phyloP scores from a whole-genome alignment of 2,329 filamentous ascomycete genomes.

The Alternaria sp. region DNA sequence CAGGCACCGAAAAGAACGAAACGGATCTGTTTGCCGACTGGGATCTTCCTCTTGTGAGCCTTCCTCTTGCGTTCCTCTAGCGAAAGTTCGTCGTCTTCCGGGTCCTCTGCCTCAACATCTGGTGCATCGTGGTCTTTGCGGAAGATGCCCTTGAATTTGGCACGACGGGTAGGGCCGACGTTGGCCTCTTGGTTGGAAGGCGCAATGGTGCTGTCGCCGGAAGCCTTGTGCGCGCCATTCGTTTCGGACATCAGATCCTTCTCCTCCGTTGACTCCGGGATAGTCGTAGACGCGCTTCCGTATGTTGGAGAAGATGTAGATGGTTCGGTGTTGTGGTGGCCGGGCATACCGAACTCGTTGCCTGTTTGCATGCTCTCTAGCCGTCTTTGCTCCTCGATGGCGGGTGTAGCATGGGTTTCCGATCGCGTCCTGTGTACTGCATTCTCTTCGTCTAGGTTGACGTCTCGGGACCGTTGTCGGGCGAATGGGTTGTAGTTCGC shows the following conservation, averaged over 20 bases:
- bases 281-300: slow-evolving; percentile 11
- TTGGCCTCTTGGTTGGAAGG: slow-evolving; percentile 15
- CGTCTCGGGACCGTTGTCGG: slow-evolving; percentile 32
- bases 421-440: slow-evolving; percentile 28
- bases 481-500: slow-evolving; percentile 47
- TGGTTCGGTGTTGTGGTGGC: slow-evolving; percentile 41
- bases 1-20: slow-evolving; percentile 81
- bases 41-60: slow-evolving; percentile 43
- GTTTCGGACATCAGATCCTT: slow-evolving; percentile 12
- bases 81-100: slow-evolving; percentile 32
- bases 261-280: slow-evolving; percentile 13
- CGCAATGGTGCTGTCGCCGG: slow-evolving; percentile 32
- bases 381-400: slow-evolving; percentile 35
- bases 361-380: slow-evolving; percentile 31
- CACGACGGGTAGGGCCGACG: slow-evolving; percentile 27
- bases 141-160: slow-evolving; percentile 43
- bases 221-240: slow-evolving; percentile 24
- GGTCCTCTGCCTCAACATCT: slow-evolving; percentile 18
- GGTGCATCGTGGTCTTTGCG: slow-evolving; percentile 32
- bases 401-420: slow-evolving; percentile 29
- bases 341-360: slow-evolving; percentile 37
- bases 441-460: slow-evolving; percentile 39
- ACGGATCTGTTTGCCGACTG: slow-evolving; percentile 64
- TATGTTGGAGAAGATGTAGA: slow-evolving; percentile 28
- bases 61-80: slow-evolving; percentile 43